Evolutionary conservation across 2,329 filamentous ascomycete species (phyloP).

Genomic region (Drechslerella dactyloides): DNA sequence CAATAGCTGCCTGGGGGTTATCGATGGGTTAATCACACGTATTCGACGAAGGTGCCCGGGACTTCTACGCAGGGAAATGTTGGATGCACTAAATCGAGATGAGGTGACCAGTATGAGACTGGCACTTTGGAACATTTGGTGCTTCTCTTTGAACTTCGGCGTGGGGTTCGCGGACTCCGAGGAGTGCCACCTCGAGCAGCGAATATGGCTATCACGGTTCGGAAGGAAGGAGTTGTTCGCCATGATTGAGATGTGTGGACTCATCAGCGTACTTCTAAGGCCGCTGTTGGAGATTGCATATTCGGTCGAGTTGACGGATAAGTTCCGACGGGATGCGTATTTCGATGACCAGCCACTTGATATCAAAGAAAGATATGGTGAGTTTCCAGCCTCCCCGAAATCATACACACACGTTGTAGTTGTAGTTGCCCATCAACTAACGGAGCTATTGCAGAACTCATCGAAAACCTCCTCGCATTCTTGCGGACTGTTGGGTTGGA

Average conservation of each 20-base stretch:
- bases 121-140: constrained; percentile 50
- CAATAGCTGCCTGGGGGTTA: constrained; percentile 45
- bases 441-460: constrained; percentile 27
- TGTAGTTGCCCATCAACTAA: not conserved
- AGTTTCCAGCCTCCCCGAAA: constrained; percentile 5
- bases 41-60: constrained; percentile 42
- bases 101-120: constrained; percentile 42
- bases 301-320: constrained; percentile 46
- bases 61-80: constrained; percentile 37
- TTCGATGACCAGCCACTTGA: constrained; percentile 47
- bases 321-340: constrained; percentile 45
- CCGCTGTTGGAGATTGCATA: constrained; percentile 44
- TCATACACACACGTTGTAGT: too few relatives aligned
- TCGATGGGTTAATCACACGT: constrained; percentile 42
- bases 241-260: constrained; percentile 48
- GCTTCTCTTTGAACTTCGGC: constrained; percentile 41
- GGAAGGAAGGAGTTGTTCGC: constrained; percentile 38
- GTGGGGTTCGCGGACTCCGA: constrained; percentile 27
- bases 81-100: constrained; percentile 36
- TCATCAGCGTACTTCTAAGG: constrained; percentile 40
- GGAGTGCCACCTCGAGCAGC: constrained; percentile 28
- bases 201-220: constrained; percentile 35
- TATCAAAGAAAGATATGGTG: constrained; percentile 47
- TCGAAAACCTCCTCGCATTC: constrained; percentile 45
- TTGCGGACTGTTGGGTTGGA: constrained; percentile 40